Evolutionary conservation across 2,329 filamentous ascomycete species (phyloP), one percentile per base, ranked within the genome.

Genomic region (Fusarium chuoi): DNA sequence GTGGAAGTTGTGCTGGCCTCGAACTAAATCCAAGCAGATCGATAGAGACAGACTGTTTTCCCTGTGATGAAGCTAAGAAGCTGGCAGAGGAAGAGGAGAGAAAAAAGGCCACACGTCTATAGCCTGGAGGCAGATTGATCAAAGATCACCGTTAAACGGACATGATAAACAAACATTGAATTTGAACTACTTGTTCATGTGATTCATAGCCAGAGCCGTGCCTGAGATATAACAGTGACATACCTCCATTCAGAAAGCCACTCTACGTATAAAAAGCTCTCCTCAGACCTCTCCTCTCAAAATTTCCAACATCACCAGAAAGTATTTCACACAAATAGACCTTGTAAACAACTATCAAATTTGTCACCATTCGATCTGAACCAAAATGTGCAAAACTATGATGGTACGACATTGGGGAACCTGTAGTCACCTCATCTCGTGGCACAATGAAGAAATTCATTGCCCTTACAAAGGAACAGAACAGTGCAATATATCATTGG

Each of bases 101-200:
- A 8, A 38, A 18, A 26, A 38, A 28, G 17, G 13, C 35, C 7
- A 54, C 35, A 5, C 24, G 35, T 5, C 14, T 28, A 12, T 54
- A 22, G 7, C 7, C 9, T 15, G 10, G 26, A 15, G 3, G 0
- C 0, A 12, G 7, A 8, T 24, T 17, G 5, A 12, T 3, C 6
- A 17, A 18, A 22, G 7, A 12, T 6, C 9, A 13, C 1, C 7
- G 17, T 26, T 3, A 0, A 9, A 26, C 15, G 3, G 0, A 3
- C 7, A 15, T 38, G 33, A 26, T 17, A 13, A 7, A 20, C 18
- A n/a, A 0, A 5, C 1, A 2, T 28, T 9, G 1, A 17, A 9
- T 13, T 22, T 54, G 14, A 28, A 18, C 7, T 11, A 6, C 18
- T 4, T 35, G 12, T 20, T 26, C 6, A 9, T 6, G 7, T 11